phyloP scores from a whole-genome alignment of 352 stramenopile species.

The Phytophthora macrochlamydospora region DNA sequence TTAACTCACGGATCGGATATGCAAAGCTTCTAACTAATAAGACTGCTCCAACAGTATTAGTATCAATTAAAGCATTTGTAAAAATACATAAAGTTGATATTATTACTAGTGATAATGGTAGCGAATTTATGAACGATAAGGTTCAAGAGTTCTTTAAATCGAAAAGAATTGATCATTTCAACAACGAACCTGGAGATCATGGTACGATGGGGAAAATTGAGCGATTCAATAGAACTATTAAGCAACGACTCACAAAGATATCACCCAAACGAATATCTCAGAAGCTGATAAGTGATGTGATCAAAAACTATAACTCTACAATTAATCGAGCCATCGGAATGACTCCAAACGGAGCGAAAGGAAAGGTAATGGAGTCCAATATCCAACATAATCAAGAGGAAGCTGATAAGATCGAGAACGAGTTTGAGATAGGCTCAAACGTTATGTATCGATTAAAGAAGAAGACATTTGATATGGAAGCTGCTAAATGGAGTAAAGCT shows the following conservation, averaged over 20 bases:
- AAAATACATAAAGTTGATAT: conserved; percentile 6
- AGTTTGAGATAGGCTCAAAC: conserved; percentile 1
- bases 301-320: conserved; percentile 24
- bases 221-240: conserved; percentile 30
- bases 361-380: conserved; percentile 4
- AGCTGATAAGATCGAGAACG: not conserved
- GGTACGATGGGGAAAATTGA: conserved; percentile 30
- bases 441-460: conserved; percentile 6
- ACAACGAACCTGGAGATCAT: conserved; percentile 29
- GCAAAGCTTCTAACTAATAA: conserved; percentile 14
- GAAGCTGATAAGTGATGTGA: conserved; percentile 17
- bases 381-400: conserved; percentile 16
- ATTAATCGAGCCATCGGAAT: conserved; percentile 16
- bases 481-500: conserved; percentile 8
- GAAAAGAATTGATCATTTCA: conserved; percentile 21
- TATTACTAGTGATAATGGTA: conserved; percentile 27
- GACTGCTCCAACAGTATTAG: conserved; percentile 9
- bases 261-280: conserved; percentile 8
- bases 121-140: conserved; percentile 15
- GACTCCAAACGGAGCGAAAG: conserved; percentile 10
- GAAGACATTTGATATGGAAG: conserved; percentile 8
- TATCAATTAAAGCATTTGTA: conserved; percentile 15
- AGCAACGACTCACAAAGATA: conserved; percentile 23
- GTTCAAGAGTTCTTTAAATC: conserved; percentile 16
- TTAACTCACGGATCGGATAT: conserved; percentile 32